These are phyloP conservation scores for Caryopteris hybrid DNA, from an alignment of 305 asterid species.

Conservation along the genomic window DNA sequence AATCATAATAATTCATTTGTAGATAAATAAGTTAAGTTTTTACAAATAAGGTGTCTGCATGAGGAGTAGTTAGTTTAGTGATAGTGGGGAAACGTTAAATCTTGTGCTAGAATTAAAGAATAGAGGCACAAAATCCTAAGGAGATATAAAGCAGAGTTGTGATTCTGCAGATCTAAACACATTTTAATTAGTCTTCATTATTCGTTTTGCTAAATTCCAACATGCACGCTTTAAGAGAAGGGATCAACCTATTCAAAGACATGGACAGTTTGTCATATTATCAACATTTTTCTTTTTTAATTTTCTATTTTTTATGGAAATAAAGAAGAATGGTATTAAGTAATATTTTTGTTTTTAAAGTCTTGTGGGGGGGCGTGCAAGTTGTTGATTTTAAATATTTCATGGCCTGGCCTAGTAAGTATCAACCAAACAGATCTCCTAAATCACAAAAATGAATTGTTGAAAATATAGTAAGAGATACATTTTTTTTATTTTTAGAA, in stretches of 20 bases:
- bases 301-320: no score
- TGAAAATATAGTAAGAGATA: no score
- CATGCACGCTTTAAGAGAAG: constrained; percentile 34
- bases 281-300: not conserved
- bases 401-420: no score
- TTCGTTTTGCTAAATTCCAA: constrained; percentile 32
- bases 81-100: constrained; percentile 28
- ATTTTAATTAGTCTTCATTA: constrained; percentile 17
- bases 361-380: no score
- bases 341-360: not conserved
- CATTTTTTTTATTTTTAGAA: no score
- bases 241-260: constrained; percentile 27
- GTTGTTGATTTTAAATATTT: no score
- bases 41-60: not conserved
- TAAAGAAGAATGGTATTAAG: no score
- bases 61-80: constrained; percentile 19
- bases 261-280: constrained; percentile 14
- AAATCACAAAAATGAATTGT: no score
- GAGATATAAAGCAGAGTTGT: constrained; percentile 20
- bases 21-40: no score
- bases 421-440: no score
- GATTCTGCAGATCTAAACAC: constrained; percentile 16
- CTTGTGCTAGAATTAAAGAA: constrained; percentile 27
- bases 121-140: constrained; percentile 46
- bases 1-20: no score